Evolutionary conservation across 208 protist species (phyloP).

Genomic region (Leishmania mexicana): DNA sequence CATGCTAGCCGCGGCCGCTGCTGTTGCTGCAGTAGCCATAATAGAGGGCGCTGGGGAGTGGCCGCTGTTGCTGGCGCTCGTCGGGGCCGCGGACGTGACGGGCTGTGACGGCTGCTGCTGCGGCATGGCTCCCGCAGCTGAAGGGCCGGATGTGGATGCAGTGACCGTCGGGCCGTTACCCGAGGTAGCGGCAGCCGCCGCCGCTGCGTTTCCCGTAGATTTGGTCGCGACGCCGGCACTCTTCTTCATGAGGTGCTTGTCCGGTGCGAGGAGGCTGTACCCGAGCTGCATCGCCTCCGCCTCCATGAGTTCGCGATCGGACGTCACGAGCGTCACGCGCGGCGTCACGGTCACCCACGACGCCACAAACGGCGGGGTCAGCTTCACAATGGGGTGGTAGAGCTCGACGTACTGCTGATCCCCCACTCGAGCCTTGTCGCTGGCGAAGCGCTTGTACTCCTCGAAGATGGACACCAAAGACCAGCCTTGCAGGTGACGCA

Average conservation of each 20-base stretch:
- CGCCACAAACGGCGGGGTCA: slow-evolving; percentile 65
- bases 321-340: slow-evolving; percentile 55
- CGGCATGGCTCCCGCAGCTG: background rate
- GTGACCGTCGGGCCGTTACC: background rate
- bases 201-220: background rate
- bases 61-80: background rate
- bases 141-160: background rate
- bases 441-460: slow-evolving; percentile 96
- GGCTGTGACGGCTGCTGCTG: background rate
- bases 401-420: slow-evolving; percentile 98
- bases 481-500: slow-evolving; percentile 95
- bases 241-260: slow-evolving; percentile 32
- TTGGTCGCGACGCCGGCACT: background rate
- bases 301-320: slow-evolving; percentile 58
- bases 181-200: background rate
- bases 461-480: slow-evolving; percentile 96
- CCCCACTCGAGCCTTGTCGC: slow-evolving; percentile 92
- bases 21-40: background rate
- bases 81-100: background rate
- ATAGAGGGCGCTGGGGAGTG: background rate
- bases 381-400: slow-evolving; percentile 87
- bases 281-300: slow-evolving; percentile 63
- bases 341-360: slow-evolving; percentile 64
- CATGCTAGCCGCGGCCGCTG: background rate
- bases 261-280: slow-evolving; percentile 63